Evolutionary conservation across 345 rosid genomes (phyloP).

Genomic region (Citrus cavaleriei): DNA sequence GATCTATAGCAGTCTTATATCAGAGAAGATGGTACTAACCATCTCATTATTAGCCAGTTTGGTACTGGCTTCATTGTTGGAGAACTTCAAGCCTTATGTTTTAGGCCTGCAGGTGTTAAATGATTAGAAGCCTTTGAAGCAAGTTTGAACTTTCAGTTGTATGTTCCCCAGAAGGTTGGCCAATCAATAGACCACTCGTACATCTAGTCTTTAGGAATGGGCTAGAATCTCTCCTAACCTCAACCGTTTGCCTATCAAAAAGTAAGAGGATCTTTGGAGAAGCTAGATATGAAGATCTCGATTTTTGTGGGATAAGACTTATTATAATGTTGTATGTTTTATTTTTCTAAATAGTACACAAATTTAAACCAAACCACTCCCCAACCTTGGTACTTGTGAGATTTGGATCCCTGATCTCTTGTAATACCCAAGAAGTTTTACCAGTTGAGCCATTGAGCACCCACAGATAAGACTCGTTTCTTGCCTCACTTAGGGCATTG

Average conservation of each 20-base stretch:
- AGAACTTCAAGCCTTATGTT: background rate
- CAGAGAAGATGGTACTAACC: background rate
- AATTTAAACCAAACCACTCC: background rate
- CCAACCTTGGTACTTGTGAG: background rate
- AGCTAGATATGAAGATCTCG: background rate
- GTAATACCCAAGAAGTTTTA: background rate
- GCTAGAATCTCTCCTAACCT: background rate
- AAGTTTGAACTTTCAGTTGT: background rate
- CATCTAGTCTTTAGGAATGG: background rate
- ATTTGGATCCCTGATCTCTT: background rate
- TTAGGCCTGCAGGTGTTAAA: constrained; percentile 3
- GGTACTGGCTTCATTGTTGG: background rate
- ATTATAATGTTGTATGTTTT: background rate
- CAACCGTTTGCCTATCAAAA: background rate
- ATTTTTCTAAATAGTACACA: too few species aligned
- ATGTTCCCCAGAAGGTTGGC: background rate
- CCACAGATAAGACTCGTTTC: background rate
- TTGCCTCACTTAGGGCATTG: background rate
- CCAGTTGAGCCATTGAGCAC: background rate
- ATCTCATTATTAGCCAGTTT: background rate
- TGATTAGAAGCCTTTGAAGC: background rate
- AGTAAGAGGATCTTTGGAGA: background rate
- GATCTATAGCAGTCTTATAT: background rate
- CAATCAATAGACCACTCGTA: background rate
- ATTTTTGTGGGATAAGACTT: background rate